Evolutionary conservation across 371 early-diverging fungal species (phyloP).

Genomic region (Mortierella sp.): DNA sequence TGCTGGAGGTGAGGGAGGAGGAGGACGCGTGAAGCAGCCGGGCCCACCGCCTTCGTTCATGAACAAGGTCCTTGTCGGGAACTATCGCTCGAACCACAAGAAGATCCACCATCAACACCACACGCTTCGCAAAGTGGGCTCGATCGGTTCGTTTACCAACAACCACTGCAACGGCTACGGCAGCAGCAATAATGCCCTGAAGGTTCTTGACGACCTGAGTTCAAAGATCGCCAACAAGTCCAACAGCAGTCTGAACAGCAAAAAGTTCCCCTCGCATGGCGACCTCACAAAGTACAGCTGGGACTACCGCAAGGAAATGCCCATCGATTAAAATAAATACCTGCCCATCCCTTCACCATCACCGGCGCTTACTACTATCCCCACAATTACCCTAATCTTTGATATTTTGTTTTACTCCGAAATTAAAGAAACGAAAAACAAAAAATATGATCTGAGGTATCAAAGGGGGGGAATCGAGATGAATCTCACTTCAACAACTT

Average conservation of each 20-base stretch:
- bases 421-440: background rate
- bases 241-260: background rate
- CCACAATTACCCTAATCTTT: no score
- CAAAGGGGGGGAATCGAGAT: background rate
- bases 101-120: conserved; percentile 6
- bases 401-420: background rate
- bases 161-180: no score
- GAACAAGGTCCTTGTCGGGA: conserved; percentile 20
- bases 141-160: background rate
- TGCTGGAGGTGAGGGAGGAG: conserved; percentile 18
- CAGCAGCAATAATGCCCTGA: no score
- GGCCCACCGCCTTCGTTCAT: conserved; percentile 25
- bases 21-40: background rate
- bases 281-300: conserved; percentile 21
- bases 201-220: no score
- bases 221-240: background rate
- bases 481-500: background rate
- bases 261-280: conserved; percentile 31
- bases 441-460: no score
- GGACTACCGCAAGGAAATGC: conserved; percentile 25
- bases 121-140: background rate
- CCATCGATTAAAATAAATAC: conserved; percentile 7
- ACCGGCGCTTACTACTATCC: no score
- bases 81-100: conserved; percentile 4
- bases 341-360: background rate